phyloP scores from a whole-genome alignment of 2,329 filamentous ascomycete genomes.

The Talaromyces marneffei region DNA sequence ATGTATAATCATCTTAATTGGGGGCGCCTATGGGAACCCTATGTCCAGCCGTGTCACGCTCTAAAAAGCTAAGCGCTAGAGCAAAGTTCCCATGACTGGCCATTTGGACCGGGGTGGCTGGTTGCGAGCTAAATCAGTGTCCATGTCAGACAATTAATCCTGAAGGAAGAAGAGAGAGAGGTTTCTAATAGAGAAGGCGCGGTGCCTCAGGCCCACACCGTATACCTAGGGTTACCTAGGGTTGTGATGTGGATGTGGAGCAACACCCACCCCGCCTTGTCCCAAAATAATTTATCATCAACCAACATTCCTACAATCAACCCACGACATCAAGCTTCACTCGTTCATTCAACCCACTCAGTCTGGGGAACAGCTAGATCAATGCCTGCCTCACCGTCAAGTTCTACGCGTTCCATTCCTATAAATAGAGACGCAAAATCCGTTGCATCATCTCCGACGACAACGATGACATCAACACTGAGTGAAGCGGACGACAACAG shows the following conservation, averaged over 20 bases:
- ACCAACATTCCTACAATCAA: background rate
- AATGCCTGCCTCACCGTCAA: slow-evolving; percentile 13
- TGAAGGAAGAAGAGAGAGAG: background rate
- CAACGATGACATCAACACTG: slow-evolving; percentile 15
- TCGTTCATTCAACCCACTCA: too few species aligned
- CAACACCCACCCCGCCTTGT: background rate
- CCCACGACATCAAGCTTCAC: background rate
- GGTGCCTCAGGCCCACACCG: background rate
- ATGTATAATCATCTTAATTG: background rate
- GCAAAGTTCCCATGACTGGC: background rate
- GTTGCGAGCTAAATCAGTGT: background rate
- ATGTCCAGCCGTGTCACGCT: background rate
- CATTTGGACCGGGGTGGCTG: background rate
- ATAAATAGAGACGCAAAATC: background rate
- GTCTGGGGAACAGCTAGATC: background rate
- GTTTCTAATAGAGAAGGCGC: background rate
- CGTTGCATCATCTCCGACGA: slow-evolving; percentile 4
- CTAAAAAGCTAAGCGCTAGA: background rate
- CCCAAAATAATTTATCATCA: background rate
- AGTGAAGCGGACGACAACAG: slow-evolving; percentile 17
- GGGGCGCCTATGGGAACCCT: background rate
- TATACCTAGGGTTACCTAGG: too few species aligned
- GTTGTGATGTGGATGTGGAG: too few species aligned
- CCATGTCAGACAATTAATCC: background rate
- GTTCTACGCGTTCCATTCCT: slow-evolving; percentile 9